Base-by-base conservation (phyloP, 2,329 filamentous ascomycete genomes). In the Alternaria triticina region DNA sequence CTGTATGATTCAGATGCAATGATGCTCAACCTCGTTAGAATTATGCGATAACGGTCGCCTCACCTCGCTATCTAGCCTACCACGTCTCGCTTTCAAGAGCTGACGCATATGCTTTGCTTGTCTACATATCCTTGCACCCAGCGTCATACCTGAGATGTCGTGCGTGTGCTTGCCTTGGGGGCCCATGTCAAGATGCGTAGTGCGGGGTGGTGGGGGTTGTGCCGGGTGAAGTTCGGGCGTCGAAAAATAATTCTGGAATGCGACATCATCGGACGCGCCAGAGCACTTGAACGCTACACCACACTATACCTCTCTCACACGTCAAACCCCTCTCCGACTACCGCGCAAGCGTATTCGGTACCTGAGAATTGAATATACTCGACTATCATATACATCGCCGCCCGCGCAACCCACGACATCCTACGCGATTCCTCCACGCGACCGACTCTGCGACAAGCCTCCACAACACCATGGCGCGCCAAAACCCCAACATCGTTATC, bases 401-500 rank as follows among this genome's bases (percentile, higher is more conserved):
- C 28, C 22, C 11, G 30, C 27, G 49, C 13, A 52, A 22, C 49
- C 20, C 36, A 8, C 49, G 17, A 46, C 36, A 33, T 11, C 52
- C 36, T 17, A 43, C 27, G 23, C 30, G 17, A n/a, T 12, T 12
- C 5, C 40, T n/a, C n/a, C 7, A 45, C 54, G 25, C 56, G 43
- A 11, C 30, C 33, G 5, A 58, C 30, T 15, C 20, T 51, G 36
- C 23, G 13, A 54, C 33, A 8, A 54, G 13, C 22, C 17, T 20
- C 17, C 3, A 33, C 17, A 30, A 17, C 25, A 57, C 25, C 13
- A 63, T 81, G 78, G 74, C 79, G 64, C 81, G 83, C 61, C 79
- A 78, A 60, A 76, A 78, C 66, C 96, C 96, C 28, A 99, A 98
- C 80, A 93, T 99, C 74, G 91, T 99, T 71, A 86, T 99, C 70